These are phyloP conservation scores for Acacia crassicarpa DNA, from an alignment of 306 rosid species.

Conservation along the genomic window DNA sequence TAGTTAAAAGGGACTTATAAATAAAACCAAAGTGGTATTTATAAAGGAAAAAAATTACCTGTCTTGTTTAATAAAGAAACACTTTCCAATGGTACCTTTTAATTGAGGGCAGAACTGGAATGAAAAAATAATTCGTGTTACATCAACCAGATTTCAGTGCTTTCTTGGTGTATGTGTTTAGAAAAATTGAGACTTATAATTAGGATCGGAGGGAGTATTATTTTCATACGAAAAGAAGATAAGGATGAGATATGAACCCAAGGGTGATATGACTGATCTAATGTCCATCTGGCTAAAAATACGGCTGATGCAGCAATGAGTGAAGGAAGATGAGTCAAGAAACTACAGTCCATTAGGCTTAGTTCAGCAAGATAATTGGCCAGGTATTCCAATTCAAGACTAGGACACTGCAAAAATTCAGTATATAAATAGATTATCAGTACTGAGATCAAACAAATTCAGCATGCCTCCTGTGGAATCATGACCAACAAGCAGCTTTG, in stretches of 20 bases:
- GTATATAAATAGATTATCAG: slow-evolving; percentile 24
- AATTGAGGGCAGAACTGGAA: neutral
- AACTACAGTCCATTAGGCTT: slow-evolving; percentile 67
- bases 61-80: neutral
- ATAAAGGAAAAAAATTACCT: no score
- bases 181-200: neutral
- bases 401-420: slow-evolving; percentile 56
- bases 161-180: neutral
- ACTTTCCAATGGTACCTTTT: neutral
- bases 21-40: no score
- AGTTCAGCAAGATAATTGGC: slow-evolving; percentile 86
- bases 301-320: slow-evolving; percentile 88
- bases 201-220: neutral
- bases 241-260: slow-evolving; percentile 65
- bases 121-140: no score
- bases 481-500: slow-evolving; percentile 29
- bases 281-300: slow-evolving; percentile 89
- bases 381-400: slow-evolving; percentile 82
- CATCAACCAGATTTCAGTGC: neutral
- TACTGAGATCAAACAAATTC: slow-evolving; percentile 10
- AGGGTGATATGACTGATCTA: slow-evolving; percentile 80
- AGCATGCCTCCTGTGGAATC: slow-evolving; percentile 10
- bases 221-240: slow-evolving; percentile 19
- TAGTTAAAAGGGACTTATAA: no score
- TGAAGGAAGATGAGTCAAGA: slow-evolving; percentile 80